phyloP scores from a whole-genome alignment of 2,329 filamentous ascomycete species.

The Curvularia eragrostidis region DNA sequence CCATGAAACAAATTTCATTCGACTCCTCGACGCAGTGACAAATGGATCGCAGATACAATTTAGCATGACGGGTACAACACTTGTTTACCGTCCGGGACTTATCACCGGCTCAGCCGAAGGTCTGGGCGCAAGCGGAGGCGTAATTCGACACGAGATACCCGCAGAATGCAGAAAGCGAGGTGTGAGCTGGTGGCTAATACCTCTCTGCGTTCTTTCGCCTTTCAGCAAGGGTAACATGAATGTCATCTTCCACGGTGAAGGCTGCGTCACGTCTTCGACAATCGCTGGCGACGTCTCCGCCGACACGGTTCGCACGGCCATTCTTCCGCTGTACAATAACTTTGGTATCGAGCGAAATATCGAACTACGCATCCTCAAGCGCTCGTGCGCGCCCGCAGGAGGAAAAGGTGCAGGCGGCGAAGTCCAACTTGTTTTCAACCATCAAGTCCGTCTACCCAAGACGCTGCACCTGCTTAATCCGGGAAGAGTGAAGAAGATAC shows the following conservation, averaged over 20 bases:
- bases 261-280: constrained; percentile 89
- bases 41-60: constrained; percentile 96
- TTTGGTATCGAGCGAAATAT: constrained; percentile 90
- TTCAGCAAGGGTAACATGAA: constrained; percentile 93
- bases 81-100: constrained; percentile 89
- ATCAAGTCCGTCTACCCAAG: constrained; percentile 91
- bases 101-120: constrained; percentile 86
- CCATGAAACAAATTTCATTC: constrained; percentile 94
- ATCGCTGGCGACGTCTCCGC: constrained; percentile 85
- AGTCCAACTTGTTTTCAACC: constrained; percentile 92
- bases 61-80: constrained; percentile 91
- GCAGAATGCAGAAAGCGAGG: constrained; percentile 78
- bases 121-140: constrained; percentile 72
- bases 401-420: constrained; percentile 85
- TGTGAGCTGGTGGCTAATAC: constrained; percentile 89
- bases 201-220: constrained; percentile 86
- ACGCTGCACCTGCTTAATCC: constrained; percentile 87
- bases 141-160: constrained; percentile 82
- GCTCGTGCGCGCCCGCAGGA: constrained; percentile 72
- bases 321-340: constrained; percentile 85
- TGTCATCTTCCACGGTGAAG: constrained; percentile 85
- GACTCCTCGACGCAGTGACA: constrained; percentile 90
- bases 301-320: constrained; percentile 90
- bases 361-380: constrained; percentile 79
- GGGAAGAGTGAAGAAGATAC: constrained; percentile 84